These are phyloP conservation scores for Fusarium begoniae DNA, from an alignment of 2,329 filamentous ascomycete species.

Conservation along the genomic window DNA sequence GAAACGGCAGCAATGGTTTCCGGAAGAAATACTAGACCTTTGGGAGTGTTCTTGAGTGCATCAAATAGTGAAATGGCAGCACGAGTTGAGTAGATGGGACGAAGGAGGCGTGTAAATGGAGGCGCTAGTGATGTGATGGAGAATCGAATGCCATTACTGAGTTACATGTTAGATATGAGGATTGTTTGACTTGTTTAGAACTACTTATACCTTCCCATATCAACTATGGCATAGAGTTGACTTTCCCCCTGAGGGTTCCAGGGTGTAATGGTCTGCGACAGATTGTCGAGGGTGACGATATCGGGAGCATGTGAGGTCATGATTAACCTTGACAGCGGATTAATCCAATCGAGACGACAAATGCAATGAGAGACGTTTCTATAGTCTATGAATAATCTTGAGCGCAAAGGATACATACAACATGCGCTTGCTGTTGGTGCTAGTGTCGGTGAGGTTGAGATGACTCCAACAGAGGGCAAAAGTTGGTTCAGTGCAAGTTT, in stretches of 20 bases:
- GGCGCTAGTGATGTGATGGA: conserved; percentile 85
- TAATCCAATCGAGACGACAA: background rate
- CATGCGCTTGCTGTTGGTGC: background rate
- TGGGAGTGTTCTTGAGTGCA: conserved; percentile 67
- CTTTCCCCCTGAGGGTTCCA: conserved; percentile 58
- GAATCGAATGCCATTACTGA: conserved; percentile 91
- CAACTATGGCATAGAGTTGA: conserved; percentile 66
- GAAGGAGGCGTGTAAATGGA: conserved; percentile 75
- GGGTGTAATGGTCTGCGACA: conserved; percentile 57
- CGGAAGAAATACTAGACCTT: conserved; percentile 55
- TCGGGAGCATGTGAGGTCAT: conserved; percentile 48
- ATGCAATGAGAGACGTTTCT: background rate
- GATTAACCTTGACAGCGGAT: background rate
- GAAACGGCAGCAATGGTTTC: conserved; percentile 73
- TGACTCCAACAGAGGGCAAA: background rate
- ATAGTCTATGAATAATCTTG: background rate
- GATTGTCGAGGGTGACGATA: conserved; percentile 62
- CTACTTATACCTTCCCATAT: conserved; percentile 65
- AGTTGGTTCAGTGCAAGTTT: conserved; percentile 9
- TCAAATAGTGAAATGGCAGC: conserved; percentile 88
- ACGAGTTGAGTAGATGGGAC: conserved; percentile 80
- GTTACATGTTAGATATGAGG: background rate
- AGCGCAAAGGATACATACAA: background rate
- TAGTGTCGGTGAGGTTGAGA: background rate
- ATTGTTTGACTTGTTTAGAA: background rate